These are phyloP conservation scores for Hippophae gyantsensis DNA, from an alignment of 306 rosid species.

Conservation along the genomic window DNA sequence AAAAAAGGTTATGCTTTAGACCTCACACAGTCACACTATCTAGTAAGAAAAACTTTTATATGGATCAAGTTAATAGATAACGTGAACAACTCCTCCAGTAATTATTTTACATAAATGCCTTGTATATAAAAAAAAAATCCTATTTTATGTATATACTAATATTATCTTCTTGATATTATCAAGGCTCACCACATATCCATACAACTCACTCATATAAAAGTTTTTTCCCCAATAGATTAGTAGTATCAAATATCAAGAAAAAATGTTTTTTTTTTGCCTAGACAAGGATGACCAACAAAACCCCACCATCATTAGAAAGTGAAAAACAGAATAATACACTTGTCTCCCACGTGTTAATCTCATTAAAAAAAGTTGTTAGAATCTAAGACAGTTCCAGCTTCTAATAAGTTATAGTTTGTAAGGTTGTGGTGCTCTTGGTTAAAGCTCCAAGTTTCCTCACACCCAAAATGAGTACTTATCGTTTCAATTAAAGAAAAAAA, in stretches of 20 bases:
- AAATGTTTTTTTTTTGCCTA: slow-evolving; percentile 12
- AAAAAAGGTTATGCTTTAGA: slow-evolving; percentile 7
- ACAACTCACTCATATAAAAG: too few species aligned
- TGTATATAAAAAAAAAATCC: too few species aligned
- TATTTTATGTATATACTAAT: too few species aligned
- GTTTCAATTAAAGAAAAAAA: not conserved
- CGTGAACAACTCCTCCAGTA: too few species aligned
- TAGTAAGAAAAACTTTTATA: not conserved
- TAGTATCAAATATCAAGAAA: not conserved
- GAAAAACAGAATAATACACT: slow-evolving; percentile 27
- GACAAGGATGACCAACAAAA: slow-evolving; percentile 16
- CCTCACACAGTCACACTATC: not conserved
- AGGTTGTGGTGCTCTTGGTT: too few species aligned
- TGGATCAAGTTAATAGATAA: too few species aligned
- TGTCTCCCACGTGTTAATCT: slow-evolving; percentile 14
- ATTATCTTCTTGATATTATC: too few species aligned
- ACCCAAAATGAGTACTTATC: slow-evolving; percentile 3
- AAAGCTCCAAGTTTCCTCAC: not conserved
- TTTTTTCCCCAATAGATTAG: too few species aligned
- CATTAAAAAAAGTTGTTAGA: slow-evolving; percentile 2
- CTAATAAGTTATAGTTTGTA: not conserved
- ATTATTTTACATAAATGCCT: too few species aligned
- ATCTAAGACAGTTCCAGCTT: slow-evolving; percentile 8
- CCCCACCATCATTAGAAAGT: slow-evolving; percentile 27
- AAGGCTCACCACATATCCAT: too few species aligned